Percentiles rank a stretch among this genome's conserved stretches.
phyloP scores from a whole-genome alignment of 2,329 filamentous ascomycete genomes.

The Teratosphaeria zuluensis region DNA sequence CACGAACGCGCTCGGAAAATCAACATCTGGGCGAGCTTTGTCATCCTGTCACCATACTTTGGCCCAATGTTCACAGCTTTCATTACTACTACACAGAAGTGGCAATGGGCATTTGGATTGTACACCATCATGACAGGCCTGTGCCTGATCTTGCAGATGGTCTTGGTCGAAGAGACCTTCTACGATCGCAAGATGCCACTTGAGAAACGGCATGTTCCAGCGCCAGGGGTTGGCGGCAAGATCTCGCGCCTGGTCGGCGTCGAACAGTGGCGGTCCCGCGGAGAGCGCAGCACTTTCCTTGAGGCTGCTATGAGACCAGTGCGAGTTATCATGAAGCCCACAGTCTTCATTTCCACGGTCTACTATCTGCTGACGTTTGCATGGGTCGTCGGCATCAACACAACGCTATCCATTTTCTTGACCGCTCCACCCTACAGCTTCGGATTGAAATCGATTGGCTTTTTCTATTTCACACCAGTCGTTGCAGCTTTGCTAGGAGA shows the following conservation, averaged over 20 bases:
- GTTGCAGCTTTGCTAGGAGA: conserved; percentile 47
- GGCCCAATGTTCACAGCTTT: conserved; percentile 38
- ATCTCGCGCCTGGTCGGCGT: conserved; percentile 26
- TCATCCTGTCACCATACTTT: conserved; percentile 31
- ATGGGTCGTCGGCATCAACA: conserved; percentile 15
- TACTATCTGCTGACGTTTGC: conserved; percentile 30
- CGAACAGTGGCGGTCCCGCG: conserved; percentile 24
- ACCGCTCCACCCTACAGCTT: conserved; percentile 28
- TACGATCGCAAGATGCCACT: conserved; percentile 31
- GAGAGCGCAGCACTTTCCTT: conserved; percentile 21
- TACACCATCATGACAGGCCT: conserved; percentile 24
- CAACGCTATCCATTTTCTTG: conserved; percentile 13
- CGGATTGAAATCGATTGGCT: conserved; percentile 27
- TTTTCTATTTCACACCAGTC: conserved; percentile 51
- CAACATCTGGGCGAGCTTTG: conserved; percentile 28
- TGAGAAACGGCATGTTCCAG: not conserved
- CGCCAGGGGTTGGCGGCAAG: conserved; percentile 10
- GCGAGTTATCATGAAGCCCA: conserved; percentile 29
- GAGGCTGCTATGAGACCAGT: conserved; percentile 26
- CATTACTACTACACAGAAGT: conserved; percentile 34
- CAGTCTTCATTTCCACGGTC: conserved; percentile 26
- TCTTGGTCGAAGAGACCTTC: conserved; percentile 39
- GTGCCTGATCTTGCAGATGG: conserved; percentile 29
- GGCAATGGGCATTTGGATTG: conserved; percentile 41
- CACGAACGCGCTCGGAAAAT: conserved; percentile 38